Base-by-base conservation (phyloP, 192 early-diverging fungal genomes). In the Backusella circina region DNA sequence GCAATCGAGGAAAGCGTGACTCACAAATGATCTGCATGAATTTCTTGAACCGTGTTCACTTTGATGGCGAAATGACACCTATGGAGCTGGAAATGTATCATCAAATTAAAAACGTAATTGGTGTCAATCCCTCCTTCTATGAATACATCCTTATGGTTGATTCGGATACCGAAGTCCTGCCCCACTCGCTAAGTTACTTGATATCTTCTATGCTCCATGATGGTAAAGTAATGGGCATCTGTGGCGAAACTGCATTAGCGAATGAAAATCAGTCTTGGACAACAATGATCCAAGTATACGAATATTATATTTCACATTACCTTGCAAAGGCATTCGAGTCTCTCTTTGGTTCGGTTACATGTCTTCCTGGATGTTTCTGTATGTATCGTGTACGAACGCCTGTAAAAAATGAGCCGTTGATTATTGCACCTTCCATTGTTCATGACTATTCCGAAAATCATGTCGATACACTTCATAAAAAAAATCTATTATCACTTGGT, bases 1-100 rank as follows among this genome's bases (percentile, higher is more conserved):
- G 97, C 15, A 99, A 99, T 85, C 88, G 96, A 70, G 97, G 97
- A 74, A 99, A 99, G 83, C 95, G 97, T 69, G 97, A 99, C 84
- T 98, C 97, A 41, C 97, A 99, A 84, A 87, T 99, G 77, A 89
- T 98, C 67, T 83, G 96, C 68, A 98, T 99, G 92, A 87, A 89
- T 65, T 99, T 97, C 87, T 83, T 99, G 54, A 95, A 91, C 79
- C 90, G 91, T 71, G 96, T 99, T 36, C 94, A 97, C 80, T 97
- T 94, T 84, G 93, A 97, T 72, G 79, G 91, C 35, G 86, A 90
- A 41, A 98, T 99, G 96, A 86, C 90, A 67, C 94, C 95, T 8
- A 85, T 99, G n/a, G 95, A 99, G 81, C 87, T 98, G 61, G 96
- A 99, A 79, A 90, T 99, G 69, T 99, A 93, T 84, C 95, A 97